Base-by-base conservation (phyloP, 2,329 filamentous ascomycete genomes). In the Scedosporium dehoogii region DNA sequence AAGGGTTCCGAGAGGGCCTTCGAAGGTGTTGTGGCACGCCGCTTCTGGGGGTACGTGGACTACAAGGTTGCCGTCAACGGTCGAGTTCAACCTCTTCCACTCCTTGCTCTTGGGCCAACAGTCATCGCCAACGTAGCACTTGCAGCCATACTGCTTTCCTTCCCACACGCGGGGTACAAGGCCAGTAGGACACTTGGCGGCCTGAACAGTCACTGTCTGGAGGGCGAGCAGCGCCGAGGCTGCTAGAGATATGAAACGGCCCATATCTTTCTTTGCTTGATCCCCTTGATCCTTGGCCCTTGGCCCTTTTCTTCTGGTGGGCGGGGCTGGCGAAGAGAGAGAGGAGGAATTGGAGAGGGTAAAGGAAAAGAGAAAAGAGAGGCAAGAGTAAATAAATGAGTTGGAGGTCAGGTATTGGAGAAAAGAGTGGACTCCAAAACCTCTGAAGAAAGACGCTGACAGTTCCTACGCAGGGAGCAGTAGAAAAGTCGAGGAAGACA, bases 11-110 rank as follows among this genome's bases (percentile, higher is more conserved):
- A 75, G 66, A 2, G 73, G 73, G 0, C 75, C 73, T n/a, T 73
- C 66, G 63, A 74, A 76, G 10, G 66, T 71, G 64, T 74, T 68
- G 67, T 77, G 70, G 66, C 75, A 77, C 9, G 68, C 64, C 0
- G 71, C 68, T 2, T 69, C 72, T 0, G 70, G 68, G 6, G 72
- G 72, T n/a, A 72, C 63, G 38, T 70, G 65, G 10, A 70, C 63
- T 60, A 64, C 42, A 1, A 77, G 70, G 60, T 73, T 75, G 0
- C 75, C 75, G 14, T 68, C 68, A 16, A 76, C 70, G 1, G 72
- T 74, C 14, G 65, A 59, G 66, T 77, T 76, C 29, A 77, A 63
- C 10, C 55, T 65, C 23, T 66, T 41, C 72, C 72, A 73, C 6
- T 67, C 64, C 7, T 56, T 56, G 5, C 65, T 21, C 14, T 59